Conservation (phyloP, 1,284 basidiomycete species). For the Athelia psychrophila region DNA sequence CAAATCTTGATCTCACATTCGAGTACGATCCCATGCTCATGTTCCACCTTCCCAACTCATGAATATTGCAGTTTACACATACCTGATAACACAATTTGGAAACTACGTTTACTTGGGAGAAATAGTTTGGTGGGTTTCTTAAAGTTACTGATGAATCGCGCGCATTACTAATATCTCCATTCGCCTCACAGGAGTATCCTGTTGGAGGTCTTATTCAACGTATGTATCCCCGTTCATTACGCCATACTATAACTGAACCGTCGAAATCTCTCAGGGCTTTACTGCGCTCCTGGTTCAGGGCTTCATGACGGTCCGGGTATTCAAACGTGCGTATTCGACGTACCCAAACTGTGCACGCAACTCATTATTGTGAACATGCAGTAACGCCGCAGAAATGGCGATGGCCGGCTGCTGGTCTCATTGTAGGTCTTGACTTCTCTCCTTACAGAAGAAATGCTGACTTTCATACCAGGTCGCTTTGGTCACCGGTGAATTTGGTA, state of each 20-base stretch:
- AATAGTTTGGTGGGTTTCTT: conserved; percentile 43
- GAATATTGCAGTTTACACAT: conserved; percentile 45
- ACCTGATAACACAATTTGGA: conserved; percentile 48
- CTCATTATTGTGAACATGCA: conserved; percentile 30
- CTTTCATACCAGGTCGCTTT: conserved; percentile 17
- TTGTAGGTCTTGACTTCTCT: conserved; percentile 36
- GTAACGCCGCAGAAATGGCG: conserved; percentile 39
- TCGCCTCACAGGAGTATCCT: no score
- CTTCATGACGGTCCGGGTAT: conserved; percentile 50
- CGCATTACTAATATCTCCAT: no score
- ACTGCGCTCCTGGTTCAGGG: conserved; percentile 52
- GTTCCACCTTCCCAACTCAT: neutral
- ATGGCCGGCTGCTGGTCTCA: conserved; percentile 21
- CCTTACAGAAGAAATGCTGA: no score
- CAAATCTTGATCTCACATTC: conserved; percentile 54
- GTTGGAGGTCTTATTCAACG: conserved; percentile 34
- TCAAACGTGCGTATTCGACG: conserved; percentile 35
- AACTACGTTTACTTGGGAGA: conserved; percentile 28
- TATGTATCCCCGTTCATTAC: neutral
- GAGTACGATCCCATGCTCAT: conserved; percentile 28
- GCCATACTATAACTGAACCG: neutral
- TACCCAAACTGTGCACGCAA: conserved; percentile 8
- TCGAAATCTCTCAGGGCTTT: conserved; percentile 21
- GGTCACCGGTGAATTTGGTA: conserved; percentile 50
- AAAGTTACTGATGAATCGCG: conserved; percentile 40